phyloP scores from a whole-genome alignment of 2,329 filamentous ascomycete genomes.

The Coniochaeta sp. region DNA sequence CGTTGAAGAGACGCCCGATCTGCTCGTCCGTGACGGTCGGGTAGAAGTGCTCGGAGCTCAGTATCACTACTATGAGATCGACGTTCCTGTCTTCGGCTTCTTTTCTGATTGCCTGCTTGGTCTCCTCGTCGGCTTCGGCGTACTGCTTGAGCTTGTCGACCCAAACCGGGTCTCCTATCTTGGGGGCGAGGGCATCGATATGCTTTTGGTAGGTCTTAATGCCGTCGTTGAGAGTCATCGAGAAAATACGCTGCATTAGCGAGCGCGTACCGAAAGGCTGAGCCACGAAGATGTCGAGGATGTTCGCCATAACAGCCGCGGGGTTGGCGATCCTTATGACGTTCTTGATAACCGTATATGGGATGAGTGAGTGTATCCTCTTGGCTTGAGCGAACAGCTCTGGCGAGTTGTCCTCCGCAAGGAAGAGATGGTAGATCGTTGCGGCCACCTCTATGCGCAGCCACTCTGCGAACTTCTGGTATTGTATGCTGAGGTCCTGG shows the following conservation, averaged over 20 bases:
- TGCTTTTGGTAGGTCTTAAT: conserved; percentile 80
- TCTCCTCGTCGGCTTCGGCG: conserved; percentile 63
- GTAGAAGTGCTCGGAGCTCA: conserved; percentile 70
- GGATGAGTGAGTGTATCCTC: conserved; percentile 88
- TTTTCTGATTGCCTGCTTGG: conserved; percentile 66
- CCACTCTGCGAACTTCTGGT: conserved; percentile 98
- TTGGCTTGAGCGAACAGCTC: conserved; percentile 93
- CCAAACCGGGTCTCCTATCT: conserved; percentile 75
- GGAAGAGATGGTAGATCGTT: conserved; percentile 92
- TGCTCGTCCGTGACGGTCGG: conserved; percentile 68
- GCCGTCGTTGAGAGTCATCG: conserved; percentile 82
- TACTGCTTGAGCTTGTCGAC: conserved; percentile 78
- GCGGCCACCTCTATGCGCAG: conserved; percentile 93
- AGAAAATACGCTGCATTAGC: conserved; percentile 89
- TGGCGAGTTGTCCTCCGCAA: conserved; percentile 96
- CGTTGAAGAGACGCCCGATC: conserved; percentile 81
- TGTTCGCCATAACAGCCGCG: conserved; percentile 91
- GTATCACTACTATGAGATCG: conserved; percentile 78
- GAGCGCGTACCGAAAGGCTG: conserved; percentile 90
- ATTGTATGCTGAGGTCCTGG: conserved; percentile 83
- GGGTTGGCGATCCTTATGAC: conserved; percentile 95
- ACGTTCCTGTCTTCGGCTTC: conserved; percentile 69
- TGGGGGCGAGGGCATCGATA: conserved; percentile 68
- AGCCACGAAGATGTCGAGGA: conserved; percentile 90
- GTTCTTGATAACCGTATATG: conserved; percentile 90